Evolutionary conservation across 1,284 basidiomycete genomes (phyloP), one percentile per base, ranked within the genome.

Genomic region (Sporisorium exsertum): DNA sequence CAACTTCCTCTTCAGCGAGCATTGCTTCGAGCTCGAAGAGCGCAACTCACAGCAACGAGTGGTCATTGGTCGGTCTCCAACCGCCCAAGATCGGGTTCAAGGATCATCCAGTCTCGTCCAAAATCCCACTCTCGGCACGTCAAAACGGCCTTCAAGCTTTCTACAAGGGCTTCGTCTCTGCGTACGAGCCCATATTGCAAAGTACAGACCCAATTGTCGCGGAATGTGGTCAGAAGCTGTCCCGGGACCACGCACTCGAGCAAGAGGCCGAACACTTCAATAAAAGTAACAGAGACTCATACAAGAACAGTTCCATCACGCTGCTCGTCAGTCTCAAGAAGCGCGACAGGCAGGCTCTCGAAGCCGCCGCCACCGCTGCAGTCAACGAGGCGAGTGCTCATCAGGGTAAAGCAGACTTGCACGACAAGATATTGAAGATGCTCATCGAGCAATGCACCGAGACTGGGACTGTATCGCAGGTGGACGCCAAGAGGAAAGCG

Each of bases 301-400:
- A 79, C 65, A 79, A 77, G 51, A 77, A 47, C 45, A 78, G 77
- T 51, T 55, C 72, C 53, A 64, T 82, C 57, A 78, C 74, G n/a
- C n/a, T 69, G 20, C 71, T 80, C 13, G 63, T 76, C 5, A 62
- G 74, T 15, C 54, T 82, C 49, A 78, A 73, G 54, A 82, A 78
- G 57, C 65, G 80, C 24, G 68, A 78, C 47, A 64, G 59, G 27
- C 60, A 60, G 13, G 55, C 64, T 2, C 47, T 77, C 20, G 37
- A 62, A 15, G 61, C 58, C 8, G 58, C 77, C 12, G 64, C 58
- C 1, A 13, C 52, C 1, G 53, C 60, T 7, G 72, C 73, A 8
- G 64, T 55, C 5, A 46, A 53, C 7, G 62, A 69, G 18, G 43
- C 60, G 6, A 33, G 57, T 3, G 35, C 46, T 1, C 55, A 67